These are phyloP conservation scores for Viola odorata DNA, from an alignment of 345 rosid species.

Conservation along the genomic window DNA sequence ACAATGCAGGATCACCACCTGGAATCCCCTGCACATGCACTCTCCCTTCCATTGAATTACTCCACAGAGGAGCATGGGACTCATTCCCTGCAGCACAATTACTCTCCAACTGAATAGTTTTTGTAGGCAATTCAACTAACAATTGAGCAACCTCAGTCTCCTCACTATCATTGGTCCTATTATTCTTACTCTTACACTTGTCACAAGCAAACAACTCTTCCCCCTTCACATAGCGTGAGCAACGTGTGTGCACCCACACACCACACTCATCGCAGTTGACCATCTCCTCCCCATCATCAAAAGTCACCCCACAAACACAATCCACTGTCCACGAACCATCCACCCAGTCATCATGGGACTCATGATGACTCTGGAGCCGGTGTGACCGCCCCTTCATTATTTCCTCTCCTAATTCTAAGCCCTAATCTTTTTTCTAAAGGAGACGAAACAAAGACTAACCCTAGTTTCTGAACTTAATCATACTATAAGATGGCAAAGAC, in stretches of 20 bases:
- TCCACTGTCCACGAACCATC: constrained; percentile 96
- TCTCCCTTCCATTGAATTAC: constrained; percentile 76
- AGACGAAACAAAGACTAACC: neutral
- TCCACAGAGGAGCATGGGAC: constrained; percentile 43
- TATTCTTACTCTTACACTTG: constrained; percentile 61
- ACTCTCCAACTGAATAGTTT: constrained; percentile 61
- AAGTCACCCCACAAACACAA: constrained; percentile 86
- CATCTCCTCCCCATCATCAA: constrained; percentile 98
- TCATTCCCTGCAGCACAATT: constrained; percentile 25
- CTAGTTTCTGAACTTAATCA: too few species aligned
- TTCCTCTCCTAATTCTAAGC: neutral
- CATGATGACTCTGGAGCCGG: constrained; percentile 45
- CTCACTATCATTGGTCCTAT: constrained; percentile 33
- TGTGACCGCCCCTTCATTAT: constrained; percentile 59
- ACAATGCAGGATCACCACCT: constrained; percentile 73
- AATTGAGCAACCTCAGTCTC: constrained; percentile 94
- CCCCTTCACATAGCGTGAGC: constrained; percentile 77
- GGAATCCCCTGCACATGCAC: constrained; percentile 91
- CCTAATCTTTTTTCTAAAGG: neutral
- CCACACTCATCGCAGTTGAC: constrained; percentile 97
- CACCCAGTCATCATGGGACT: constrained; percentile 86
- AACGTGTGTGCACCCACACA: constrained; percentile 97
- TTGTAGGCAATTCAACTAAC: constrained; percentile 85
- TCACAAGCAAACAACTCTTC: constrained; percentile 79
- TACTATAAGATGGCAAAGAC: too few species aligned